Percentiles rank a stretch among this genome's conserved stretches.
Conservation (phyloP, 306 rosid genomes). For the Acmispon strigosus region DNA sequence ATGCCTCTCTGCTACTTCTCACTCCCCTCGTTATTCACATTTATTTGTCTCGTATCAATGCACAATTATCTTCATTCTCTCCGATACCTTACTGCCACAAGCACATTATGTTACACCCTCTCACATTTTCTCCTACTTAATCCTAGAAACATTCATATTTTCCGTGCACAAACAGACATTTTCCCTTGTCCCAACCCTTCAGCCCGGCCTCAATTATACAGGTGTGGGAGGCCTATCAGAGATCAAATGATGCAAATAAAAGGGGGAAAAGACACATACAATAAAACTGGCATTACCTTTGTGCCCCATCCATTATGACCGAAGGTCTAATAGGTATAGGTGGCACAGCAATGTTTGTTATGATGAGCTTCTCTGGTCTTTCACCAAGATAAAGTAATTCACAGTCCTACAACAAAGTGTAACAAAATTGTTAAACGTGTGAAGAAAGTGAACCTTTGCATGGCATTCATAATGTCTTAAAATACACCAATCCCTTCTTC, state of each 20-base stretch:
- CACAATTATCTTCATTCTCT: neutral
- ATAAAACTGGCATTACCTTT: conserved; percentile 45
- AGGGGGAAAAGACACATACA: neutral
- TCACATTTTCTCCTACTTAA: neutral
- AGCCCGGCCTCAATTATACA: neutral
- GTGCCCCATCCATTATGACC: conserved; percentile 69
- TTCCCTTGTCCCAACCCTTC: neutral
- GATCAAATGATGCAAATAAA: conserved; percentile 5
- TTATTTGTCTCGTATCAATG: neutral
- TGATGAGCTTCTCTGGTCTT: conserved; percentile 80
- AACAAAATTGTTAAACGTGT: conserved; percentile 15
- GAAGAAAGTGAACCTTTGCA: conserved; percentile 6
- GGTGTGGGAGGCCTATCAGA: neutral
- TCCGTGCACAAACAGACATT: neutral
- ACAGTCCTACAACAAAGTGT: conserved; percentile 61
- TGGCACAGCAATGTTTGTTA: conserved; percentile 67
- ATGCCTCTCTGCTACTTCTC: neutral
- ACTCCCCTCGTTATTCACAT: neutral
- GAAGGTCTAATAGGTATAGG: conserved; percentile 91
- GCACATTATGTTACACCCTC: neutral
- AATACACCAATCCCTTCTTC: neutral
- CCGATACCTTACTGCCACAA: neutral
- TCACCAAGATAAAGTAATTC: conserved; percentile 65
- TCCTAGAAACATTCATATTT: neutral
- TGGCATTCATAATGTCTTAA: neutral